Percentiles rank a stretch among this genome's conserved stretches.
Conservation (phyloP, 768 basidiomycete species). For the Dacryopinax primogenitus region DNA sequence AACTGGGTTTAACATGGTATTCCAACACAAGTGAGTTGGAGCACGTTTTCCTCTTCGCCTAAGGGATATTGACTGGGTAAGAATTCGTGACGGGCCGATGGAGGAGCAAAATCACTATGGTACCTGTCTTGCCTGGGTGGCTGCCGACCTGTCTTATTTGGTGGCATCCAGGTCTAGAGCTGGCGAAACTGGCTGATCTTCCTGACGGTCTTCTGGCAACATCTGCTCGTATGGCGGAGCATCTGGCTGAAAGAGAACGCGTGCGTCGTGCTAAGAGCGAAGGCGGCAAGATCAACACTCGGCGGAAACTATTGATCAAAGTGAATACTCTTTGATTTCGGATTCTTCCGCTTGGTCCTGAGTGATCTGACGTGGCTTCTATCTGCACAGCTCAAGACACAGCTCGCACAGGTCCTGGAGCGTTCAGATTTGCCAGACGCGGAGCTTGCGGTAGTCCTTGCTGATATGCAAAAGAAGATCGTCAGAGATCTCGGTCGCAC, state of each 20-base stretch:
- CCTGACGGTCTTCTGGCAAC: slow-evolving; percentile 57
- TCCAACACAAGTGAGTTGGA: neutral
- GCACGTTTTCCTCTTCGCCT: neutral
- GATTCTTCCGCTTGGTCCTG: neutral
- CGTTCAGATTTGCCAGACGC: slow-evolving; percentile 61
- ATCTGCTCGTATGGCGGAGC: slow-evolving; percentile 46
- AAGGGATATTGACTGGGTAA: slow-evolving; percentile 21
- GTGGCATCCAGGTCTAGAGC: slow-evolving; percentile 55
- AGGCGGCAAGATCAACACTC: slow-evolving; percentile 42
- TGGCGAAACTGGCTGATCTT: slow-evolving; percentile 77
- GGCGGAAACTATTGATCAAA: slow-evolving; percentile 55
- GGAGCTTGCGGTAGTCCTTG: slow-evolving; percentile 53
- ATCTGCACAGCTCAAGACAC: slow-evolving; percentile 38
- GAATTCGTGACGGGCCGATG: slow-evolving; percentile 60
- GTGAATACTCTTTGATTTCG: slow-evolving; percentile 29
- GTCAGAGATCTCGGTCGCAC: slow-evolving; percentile 40
- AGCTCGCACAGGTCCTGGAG: slow-evolving; percentile 59
- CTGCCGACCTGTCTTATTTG: slow-evolving; percentile 9
- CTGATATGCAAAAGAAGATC: slow-evolving; percentile 57
- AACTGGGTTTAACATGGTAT: neutral
- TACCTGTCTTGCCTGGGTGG: slow-evolving; percentile 20
- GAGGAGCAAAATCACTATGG: slow-evolving; percentile 62
- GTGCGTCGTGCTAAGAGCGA: slow-evolving; percentile 49
- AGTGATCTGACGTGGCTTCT: neutral
- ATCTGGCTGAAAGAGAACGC: slow-evolving; percentile 45